These are phyloP conservation scores for Rhynchospora pubera DNA, from an alignment of 176 grass and related monocot genomes.

Conservation along the genomic window DNA sequence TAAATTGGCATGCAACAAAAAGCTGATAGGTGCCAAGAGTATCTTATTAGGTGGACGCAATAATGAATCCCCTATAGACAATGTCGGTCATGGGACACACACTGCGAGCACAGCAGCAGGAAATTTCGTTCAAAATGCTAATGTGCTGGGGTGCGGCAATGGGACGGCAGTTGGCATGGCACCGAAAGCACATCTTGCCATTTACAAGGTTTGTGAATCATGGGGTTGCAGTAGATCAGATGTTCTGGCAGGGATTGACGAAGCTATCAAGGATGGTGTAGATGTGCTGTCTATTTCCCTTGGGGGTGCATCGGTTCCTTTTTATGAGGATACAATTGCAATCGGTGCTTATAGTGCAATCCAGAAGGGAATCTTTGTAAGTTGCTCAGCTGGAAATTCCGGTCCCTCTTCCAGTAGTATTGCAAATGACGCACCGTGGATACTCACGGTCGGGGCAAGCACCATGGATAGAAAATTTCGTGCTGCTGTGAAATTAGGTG, in stretches of 20 bases:
- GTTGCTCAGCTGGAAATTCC: conserved; percentile 47
- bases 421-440: conserved; percentile 33
- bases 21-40: conserved; percentile 28
- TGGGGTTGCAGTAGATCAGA: not conserved
- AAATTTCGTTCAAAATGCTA: conserved; percentile 24
- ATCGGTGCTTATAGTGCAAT: conserved; percentile 9
- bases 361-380: conserved; percentile 44
- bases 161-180: conserved; percentile 45
- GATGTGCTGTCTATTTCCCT: conserved; percentile 19
- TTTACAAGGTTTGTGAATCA: conserved; percentile 39
- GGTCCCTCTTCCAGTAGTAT: conserved; percentile 30
- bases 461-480: conserved; percentile 47
- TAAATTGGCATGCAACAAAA: conserved; percentile 28
- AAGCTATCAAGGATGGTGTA: conserved; percentile 8
- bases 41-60: not conserved
- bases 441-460: conserved; percentile 55
- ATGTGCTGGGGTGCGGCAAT: conserved; percentile 36
- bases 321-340: not conserved
- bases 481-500: conserved; percentile 38
- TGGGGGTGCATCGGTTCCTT: not conserved
- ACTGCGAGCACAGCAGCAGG: conserved; percentile 45
- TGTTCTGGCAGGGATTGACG: conserved; percentile 12
- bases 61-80: not conserved
- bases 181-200: conserved; percentile 36
- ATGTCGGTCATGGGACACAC: conserved; percentile 44